Percentiles rank a stretch among this genome's conserved stretches.
These are phyloP conservation scores for Eucalyptus sp. DNA, from an alignment of 345 rosid genomes.

Conservation along the genomic window DNA sequence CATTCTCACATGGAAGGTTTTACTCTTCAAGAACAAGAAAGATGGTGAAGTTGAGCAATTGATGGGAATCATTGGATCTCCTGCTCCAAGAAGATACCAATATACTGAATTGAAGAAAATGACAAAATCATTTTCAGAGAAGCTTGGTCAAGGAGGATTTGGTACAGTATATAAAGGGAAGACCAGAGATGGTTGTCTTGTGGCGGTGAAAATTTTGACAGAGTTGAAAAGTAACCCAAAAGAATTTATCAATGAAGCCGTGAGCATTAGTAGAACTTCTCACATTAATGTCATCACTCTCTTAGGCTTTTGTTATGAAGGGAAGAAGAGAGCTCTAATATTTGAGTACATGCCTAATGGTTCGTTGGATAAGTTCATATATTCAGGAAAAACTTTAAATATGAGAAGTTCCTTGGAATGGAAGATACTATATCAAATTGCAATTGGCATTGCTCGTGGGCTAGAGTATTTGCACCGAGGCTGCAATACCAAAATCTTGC, in stretches of 20 bases:
- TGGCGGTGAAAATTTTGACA: not conserved
- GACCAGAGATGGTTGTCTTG: not conserved
- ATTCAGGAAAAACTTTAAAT: no score
- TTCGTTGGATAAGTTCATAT: not conserved
- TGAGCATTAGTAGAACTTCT: not conserved
- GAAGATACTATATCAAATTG: not conserved
- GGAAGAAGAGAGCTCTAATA: not conserved
- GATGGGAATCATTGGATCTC: not conserved
- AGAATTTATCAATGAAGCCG: not conserved
- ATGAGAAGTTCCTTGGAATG: not conserved
- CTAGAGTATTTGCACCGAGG: not conserved
- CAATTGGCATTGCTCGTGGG: not conserved
- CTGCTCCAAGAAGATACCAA: conserved; percentile 5
- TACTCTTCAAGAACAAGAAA: not conserved
- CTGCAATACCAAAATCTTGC: not conserved
- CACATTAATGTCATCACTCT: not conserved
- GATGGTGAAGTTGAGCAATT: not conserved
- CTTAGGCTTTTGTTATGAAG: not conserved
- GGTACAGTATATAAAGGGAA: not conserved
- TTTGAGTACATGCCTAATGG: not conserved
- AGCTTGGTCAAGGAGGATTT: conserved; percentile 27
- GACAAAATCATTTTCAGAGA: conserved; percentile 11
- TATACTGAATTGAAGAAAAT: conserved; percentile 9
- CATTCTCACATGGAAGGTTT: not conserved
- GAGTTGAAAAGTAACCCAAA: not conserved